phyloP scores from a whole-genome alignment of 1,139 yeast species.

The Groenewaldozyma auringiensis region DNA sequence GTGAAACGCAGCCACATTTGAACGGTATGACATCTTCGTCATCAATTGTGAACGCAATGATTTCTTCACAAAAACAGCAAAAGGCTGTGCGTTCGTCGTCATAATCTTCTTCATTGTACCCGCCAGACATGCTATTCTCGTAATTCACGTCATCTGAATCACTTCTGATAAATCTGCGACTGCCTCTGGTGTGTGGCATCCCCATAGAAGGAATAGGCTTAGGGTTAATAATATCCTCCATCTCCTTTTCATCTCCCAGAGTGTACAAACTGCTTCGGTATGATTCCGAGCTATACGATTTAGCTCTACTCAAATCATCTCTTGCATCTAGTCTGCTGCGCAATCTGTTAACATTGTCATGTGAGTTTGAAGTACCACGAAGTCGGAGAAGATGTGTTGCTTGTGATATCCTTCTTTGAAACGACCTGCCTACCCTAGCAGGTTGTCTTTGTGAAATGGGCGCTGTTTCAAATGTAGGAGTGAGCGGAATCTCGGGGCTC shows the following conservation, averaged over 20 bases:
- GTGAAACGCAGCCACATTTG: conserved; percentile 22
- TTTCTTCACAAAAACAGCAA: conserved; percentile 26
- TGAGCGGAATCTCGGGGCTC: not conserved
- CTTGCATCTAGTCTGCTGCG: not conserved
- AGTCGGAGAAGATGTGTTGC: not conserved
- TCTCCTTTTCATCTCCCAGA: not conserved
- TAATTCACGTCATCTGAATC: not conserved
- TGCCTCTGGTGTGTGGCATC: not conserved
- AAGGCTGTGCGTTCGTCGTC: not conserved
- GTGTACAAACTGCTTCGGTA: not conserved
- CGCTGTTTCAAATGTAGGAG: not conserved
- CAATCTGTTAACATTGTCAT: no score
- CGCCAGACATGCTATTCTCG: not conserved
- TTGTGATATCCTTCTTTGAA: not conserved
- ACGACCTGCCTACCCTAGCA: not conserved
- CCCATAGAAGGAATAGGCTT: not conserved
- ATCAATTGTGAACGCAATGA: conserved; percentile 17
- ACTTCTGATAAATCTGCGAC: not conserved
- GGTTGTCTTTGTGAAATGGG: not conserved
- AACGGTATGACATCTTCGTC: conserved; percentile 21
- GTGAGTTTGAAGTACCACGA: not conserved
- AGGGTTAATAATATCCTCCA: not conserved
- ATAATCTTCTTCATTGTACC: not conserved
- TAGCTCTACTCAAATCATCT: not conserved
- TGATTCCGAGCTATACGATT: not conserved